A percentile compares a stretch with the other conserved stretches of the same genome.
These are phyloP conservation scores for Aotearoamyces nothofagi DNA, from an alignment of 2,329 filamentous ascomycete genomes.

Conservation along the genomic window DNA sequence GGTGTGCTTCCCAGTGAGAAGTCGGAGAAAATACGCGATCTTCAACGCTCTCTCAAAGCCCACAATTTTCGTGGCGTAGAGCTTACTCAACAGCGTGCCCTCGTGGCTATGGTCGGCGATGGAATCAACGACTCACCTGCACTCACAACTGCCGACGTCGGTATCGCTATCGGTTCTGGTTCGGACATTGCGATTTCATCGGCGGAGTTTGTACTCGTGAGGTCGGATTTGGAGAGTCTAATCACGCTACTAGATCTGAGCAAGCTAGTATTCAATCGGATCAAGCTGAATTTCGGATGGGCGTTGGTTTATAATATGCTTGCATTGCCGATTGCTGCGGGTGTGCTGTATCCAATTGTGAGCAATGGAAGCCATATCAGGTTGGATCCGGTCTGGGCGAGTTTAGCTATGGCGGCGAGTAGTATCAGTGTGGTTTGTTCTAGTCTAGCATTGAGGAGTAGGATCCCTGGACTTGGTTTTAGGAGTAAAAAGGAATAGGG, in stretches of 20 bases:
- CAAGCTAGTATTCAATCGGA: slow-evolving; percentile 44
- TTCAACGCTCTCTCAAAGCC: slow-evolving; percentile 28
- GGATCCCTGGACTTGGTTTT: slow-evolving; percentile 22
- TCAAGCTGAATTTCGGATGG: slow-evolving; percentile 56
- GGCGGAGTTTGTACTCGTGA: slow-evolving; percentile 66
- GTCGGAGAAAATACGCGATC: slow-evolving; percentile 50
- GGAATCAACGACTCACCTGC: slow-evolving; percentile 80
- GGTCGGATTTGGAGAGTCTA: slow-evolving; percentile 40
- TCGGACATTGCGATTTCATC: slow-evolving; percentile 74
- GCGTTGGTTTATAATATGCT: slow-evolving; percentile 50
- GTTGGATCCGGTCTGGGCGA: slow-evolving; percentile 73
- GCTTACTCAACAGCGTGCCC: slow-evolving; percentile 24
- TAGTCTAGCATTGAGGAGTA: slow-evolving; percentile 48
- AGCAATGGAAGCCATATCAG: slow-evolving; percentile 37
- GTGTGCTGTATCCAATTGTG: slow-evolving; percentile 44
- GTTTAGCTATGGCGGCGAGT: slow-evolving; percentile 82
- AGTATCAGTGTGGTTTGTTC: slow-evolving; percentile 80
- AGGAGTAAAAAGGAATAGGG: slow-evolving; percentile 9
- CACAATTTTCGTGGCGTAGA: slow-evolving; percentile 3
- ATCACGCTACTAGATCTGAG: slow-evolving; percentile 44
- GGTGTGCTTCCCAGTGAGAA: slow-evolving; percentile 79
- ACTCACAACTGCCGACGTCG: slow-evolving; percentile 65
- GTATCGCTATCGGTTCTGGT: slow-evolving; percentile 67
- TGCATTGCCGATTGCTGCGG: slow-evolving; percentile 50
- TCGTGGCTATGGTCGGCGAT: slow-evolving; percentile 75